Base-by-base conservation (phyloP, 306 rosid genomes). In the Bauhinia variegata region DNA sequence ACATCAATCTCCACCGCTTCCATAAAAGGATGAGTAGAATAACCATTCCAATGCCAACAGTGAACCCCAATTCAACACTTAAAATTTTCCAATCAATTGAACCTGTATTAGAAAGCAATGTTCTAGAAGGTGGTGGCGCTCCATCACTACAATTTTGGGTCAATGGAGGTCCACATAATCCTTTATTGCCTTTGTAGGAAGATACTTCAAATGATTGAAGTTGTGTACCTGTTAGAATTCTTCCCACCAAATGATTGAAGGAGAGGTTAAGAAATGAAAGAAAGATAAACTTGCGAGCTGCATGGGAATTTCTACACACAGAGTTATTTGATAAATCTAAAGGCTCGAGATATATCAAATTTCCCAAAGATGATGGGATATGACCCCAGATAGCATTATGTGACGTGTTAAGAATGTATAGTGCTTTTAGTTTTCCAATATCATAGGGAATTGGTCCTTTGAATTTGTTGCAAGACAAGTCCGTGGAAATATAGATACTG, bases 271-370 rank as follows among this genome's bases (percentile, higher is more conserved):
- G n/a, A n/a, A n/a, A n/a, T n/a, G n/a, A n/a, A n/a, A n/a, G n/a
- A n/a, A n/a, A n/a, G n/a, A n/a, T n/a, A n/a, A n/a, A n/a, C n/a
- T n/a, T n/a, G n/a, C n/a, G n/a, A n/a, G n/a, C n/a, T n/a, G n/a
- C n/a, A n/a, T n/a, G n/a, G n/a, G n/a, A n/a, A n/a, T n/a, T n/a
- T n/a, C n/a, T n/a, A n/a, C n/a, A n/a, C n/a, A n/a, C n/a, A n/a
- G n/a, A n/a, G n/a, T n/a, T n/a, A n/a, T n/a, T n/a, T n/a, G 82
- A 80, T 1, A 80, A 19, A 76, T 80, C 86, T 11, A 84, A 51
- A 1, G 80, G 78, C 41, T 84, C 84, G 0, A 84, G 19, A 0
- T 15, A 3, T 8, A 19, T 56, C 47, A 84, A 2, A 2, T 75
- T 65, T 0, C 71, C 78, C 0, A 78, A 5, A 1, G 68, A 64